Evolutionary conservation across 495 filamentous ascomycete genomes (phyloP), one percentile per base, ranked within the genome.

Genomic region (Bacidia gigantensis): DNA sequence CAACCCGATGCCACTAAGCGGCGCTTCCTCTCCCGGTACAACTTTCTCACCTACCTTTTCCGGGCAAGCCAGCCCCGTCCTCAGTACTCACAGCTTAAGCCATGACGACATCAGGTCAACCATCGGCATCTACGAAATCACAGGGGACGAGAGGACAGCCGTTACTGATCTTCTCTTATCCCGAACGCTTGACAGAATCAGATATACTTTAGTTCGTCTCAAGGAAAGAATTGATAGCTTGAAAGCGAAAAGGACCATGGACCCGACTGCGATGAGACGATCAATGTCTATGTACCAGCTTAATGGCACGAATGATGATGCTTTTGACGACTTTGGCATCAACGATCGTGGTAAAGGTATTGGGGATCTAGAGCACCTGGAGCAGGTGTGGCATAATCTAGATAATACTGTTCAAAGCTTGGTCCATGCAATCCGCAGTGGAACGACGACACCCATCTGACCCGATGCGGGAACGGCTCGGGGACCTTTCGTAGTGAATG

Each of bases 371-470:
- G 48, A 55, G 18, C 50, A 53, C 23, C 23, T 56, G 2, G 32
- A 46, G 43, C 50, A 53, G 23, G 41, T 56, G 17, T 56, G 49
- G 54, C 50, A 29, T 22, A 49, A 53, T 25, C 29, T 56, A 22
- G 50, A 56, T 14, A 48, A 42, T 56, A 56, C 50, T 3, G 54
- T 53, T n/a, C 50, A 56, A 23, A 14, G 18, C 21, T 42, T 56
- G 2, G 54, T 54, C 17, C 20, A 22, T 39, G 42, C 32, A 24
- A 45, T 56, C 10, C 41, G 32, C 24, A 47, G 25, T 14, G 47
- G 53, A 1, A 35, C 25, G 23, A 50, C 47, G 20, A 50, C 47
- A 35, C 26, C 47, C 25, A 38, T 50, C 25, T 50, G 41, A 44
- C 7, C 29, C 29, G 29, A 35, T 5, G 29, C 5, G 5, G 29